Evolutionary conservation across 192 early-diverging fungal genomes (phyloP), one percentile per base, ranked within the genome.

Genomic region (Rhizophagus clarus): DNA sequence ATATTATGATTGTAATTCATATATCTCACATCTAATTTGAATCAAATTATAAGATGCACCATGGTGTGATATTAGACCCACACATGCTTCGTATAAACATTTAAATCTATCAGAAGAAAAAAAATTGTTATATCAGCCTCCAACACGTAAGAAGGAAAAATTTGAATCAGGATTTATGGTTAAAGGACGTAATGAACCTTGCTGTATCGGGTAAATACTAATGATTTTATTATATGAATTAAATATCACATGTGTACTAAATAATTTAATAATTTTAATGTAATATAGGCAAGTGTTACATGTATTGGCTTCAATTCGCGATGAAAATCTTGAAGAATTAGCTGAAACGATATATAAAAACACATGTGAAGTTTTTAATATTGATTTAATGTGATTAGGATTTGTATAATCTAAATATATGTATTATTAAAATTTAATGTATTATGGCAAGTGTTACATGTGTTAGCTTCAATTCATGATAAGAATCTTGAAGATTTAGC

Each of bases 41-140:
- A 17, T 61, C 74, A 40, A 20, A n/a, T 71, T 17, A 74, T 76
- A 61, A 85, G 96, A 97, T 88, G 94, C 91, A 11, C 97, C 97
- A 22, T 98, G 94, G 91, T 97, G 96, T 82, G 96, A 96, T 77
- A 93, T 96, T 76, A 84, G 94, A 34, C 92, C 93, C 1, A 94
- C 96, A 0, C 96, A 97, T 80, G 96, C 95, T 20, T 94, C 95
- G 5, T 84, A 86, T 84, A 82, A 82, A 69, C 86, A 94, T 66
- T 81, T 94, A 67, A 76, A 76, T 24, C 60, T 77, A 1, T 76
- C 82, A 24, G 56, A 80, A 0, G 66, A 82, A 15, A 80, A 84
- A 31, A 80, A 82, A 12, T 77, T 82, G 61, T 32, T 85, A 0
- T 89, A 89, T 76, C 73, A 45, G 11, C 87, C 88, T 32, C 56